Conservation (phyloP, 257 asterid species). For the Nicotiana tomentosiformis region DNA sequence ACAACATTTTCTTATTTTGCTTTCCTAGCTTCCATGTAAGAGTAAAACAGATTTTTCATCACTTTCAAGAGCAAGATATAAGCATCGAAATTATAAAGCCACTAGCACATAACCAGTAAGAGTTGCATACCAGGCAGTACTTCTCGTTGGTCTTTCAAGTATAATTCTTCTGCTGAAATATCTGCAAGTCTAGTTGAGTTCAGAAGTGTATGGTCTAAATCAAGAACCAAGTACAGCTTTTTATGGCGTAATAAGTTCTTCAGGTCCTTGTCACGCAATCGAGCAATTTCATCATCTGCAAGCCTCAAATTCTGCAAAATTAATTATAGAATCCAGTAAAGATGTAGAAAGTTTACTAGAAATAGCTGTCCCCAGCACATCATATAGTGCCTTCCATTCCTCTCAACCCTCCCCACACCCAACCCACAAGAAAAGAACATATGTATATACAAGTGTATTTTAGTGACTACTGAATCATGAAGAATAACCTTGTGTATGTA, state of each 20-base stretch:
- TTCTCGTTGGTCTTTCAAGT: conserved; percentile 41
- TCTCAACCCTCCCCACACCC: not conserved
- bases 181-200: conserved; percentile 61
- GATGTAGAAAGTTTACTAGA: not conserved
- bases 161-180: conserved; percentile 50
- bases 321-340: conserved; percentile 1
- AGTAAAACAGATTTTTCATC: conserved; percentile 2
- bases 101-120: conserved; percentile 2
- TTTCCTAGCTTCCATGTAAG: not conserved
- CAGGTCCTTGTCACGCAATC: conserved; percentile 67
- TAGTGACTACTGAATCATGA: not conserved
- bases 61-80: not conserved
- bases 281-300: conserved; percentile 54
- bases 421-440: not conserved
- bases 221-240: conserved; percentile 75
- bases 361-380: not conserved
- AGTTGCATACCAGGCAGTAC: conserved; percentile 50
- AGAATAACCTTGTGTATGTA: conserved; percentile 77
- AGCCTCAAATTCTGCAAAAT: conserved; percentile 69
- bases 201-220: conserved; percentile 84
- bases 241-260: conserved; percentile 44
- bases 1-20: not conserved
- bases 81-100: not conserved
- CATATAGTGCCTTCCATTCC: not conserved
- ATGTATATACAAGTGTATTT: not conserved